Conservation (phyloP, 192 early-diverging fungal genomes). For the Backusella liffmaniae region DNA sequence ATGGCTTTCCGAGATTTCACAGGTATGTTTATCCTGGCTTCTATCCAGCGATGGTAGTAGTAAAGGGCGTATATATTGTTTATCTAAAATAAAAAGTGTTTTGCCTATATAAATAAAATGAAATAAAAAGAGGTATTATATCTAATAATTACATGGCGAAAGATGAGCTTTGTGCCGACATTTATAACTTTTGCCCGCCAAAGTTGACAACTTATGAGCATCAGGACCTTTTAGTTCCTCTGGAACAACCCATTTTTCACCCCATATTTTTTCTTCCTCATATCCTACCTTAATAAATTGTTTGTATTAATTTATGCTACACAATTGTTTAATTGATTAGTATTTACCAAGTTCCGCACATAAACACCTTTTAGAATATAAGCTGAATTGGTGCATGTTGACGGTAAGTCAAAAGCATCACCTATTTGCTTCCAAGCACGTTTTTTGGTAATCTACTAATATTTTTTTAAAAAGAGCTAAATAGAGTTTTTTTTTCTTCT, state of each 20-base stretch:
- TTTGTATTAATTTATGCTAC: not conserved
- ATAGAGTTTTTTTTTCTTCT: not conserved
- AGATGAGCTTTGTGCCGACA: not conserved
- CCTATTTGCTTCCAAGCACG: constrained; percentile 71
- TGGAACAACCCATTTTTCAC: constrained; percentile 19
- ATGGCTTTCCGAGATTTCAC: constrained; percentile 21
- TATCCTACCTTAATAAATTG: constrained; percentile 14
- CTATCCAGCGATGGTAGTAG: not conserved
- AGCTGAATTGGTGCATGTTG: constrained; percentile 79
- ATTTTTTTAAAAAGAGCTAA: not conserved
- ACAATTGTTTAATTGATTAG: not conserved
- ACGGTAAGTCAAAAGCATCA: constrained; percentile 69
- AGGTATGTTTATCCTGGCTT: constrained; percentile 2
- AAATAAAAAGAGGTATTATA: not conserved
- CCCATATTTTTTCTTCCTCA: constrained; percentile 27
- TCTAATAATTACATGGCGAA: not conserved
- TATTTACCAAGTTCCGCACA: constrained; percentile 49
- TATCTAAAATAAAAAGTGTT: not conserved
- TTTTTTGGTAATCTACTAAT: constrained; percentile 59
- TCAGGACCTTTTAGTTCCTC: constrained; percentile 29
- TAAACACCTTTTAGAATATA: constrained; percentile 76
- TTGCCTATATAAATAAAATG: not conserved
- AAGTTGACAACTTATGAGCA: constrained; percentile 31
- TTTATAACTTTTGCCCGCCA: constrained; percentile 30
- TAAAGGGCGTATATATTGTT: not conserved